Evolutionary conservation across 257 asterid genomes (phyloP), one percentile per base, ranked within the genome.

Genomic region (Eucommia ulmoides): DNA sequence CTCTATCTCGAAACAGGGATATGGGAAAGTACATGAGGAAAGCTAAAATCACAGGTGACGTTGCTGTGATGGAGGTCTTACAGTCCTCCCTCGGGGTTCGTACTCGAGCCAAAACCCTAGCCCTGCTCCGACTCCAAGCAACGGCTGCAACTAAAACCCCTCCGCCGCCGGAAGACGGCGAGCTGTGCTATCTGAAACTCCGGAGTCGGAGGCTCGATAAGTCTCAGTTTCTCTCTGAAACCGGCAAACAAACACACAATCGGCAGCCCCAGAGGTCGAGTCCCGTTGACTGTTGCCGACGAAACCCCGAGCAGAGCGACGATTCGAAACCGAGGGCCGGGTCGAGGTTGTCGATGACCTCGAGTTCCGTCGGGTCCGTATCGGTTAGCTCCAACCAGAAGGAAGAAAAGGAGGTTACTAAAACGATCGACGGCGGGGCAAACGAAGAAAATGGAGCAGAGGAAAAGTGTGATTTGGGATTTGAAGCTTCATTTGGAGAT

Each of bases 71-170:
- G 74, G 93, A 84, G 9, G 69, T 59, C 45, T 62, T 83, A 0
- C 81, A 75, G 47, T 60, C 78, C 16, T 52, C 69, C 26, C 74
- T 77, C 38, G 96, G 94, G 18, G 94, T 80, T 1, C 86, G 80
- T 14, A 82, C 93, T 7, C 81, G 88, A 46, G 79, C 94, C 49
- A 80, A 75, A 73, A 75, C 88, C 76, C 79, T 85, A 59, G 80
- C 91, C 1, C 79, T 85, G 11, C 91, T 71, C 22, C 78, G 82
- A 58, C 80, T 65, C 1, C 74, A 72, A 17, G 48, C 48, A 16
- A 16, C 74, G 38, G 23, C 66, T 46, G 19, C 49, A 52, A 7
- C 54, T 41, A 45, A 69, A 33, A 12, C 56, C 19, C 45, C 24
- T 25, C 44, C 59, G 44, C 45, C 69, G 21, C 20, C 74, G n/a